Evolutionary conservation across 768 basidiomycete genomes (phyloP).

Genomic region (Dendrothele bispora): DNA sequence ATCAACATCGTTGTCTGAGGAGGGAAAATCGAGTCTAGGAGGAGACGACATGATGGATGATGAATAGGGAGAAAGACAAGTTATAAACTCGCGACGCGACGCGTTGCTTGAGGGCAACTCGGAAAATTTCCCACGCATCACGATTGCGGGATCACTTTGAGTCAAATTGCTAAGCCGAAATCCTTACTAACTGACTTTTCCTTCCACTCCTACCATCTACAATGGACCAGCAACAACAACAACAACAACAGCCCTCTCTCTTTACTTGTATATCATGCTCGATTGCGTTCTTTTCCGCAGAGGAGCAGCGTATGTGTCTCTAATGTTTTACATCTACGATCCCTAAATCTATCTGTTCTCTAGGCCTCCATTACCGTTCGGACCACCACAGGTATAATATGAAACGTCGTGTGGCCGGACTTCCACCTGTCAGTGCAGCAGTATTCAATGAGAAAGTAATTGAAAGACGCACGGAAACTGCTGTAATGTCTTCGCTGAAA

Average conservation of each 20-base stretch:
- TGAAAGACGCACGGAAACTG: conserved; percentile 75
- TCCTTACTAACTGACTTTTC: too few species aligned
- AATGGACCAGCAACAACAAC: conserved; percentile 21
- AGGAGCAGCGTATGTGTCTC: conserved; percentile 73
- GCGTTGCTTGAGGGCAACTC: conserved; percentile 42
- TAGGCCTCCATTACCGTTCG: conserved; percentile 86
- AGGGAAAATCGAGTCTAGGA: conserved; percentile 62
- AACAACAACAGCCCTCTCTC: conserved; percentile 16
- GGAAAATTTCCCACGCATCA: too few species aligned
- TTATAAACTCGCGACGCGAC: conserved; percentile 47
- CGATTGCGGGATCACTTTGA: too few species aligned
- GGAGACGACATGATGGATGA: conserved; percentile 59
- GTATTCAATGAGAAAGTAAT: conserved; percentile 88
- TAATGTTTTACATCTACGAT: background rate
- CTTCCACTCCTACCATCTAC: conserved; percentile 14
- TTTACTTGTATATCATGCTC: conserved; percentile 80
- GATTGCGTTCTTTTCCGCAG: conserved; percentile 80
- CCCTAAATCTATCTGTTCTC: conserved; percentile 3
- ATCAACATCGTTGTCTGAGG: conserved; percentile 63
- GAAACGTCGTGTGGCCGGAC: conserved; percentile 89
- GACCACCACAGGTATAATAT: conserved; percentile 99
- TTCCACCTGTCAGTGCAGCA: conserved; percentile 78
- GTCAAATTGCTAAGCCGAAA: too few species aligned
- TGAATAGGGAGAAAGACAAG: conserved; percentile 14
- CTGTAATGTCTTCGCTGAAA: conserved; percentile 59